Evolutionary conservation across 2,329 filamentous ascomycete genomes (phyloP), one percentile per base, ranked within the genome.

Genomic region (Colletotrichum karsti): DNA sequence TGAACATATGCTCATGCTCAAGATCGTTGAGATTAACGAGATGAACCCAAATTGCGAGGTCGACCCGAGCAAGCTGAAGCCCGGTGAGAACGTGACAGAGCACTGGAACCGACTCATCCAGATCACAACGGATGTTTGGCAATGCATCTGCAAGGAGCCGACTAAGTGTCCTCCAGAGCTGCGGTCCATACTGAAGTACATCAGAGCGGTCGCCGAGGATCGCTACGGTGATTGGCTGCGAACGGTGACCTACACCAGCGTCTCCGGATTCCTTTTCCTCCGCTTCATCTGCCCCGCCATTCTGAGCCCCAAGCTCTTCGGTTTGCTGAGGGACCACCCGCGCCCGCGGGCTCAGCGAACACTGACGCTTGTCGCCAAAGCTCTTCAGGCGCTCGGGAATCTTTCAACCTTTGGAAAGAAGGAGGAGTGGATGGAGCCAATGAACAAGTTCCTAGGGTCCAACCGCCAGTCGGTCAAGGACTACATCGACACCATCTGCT

Each of bases 361-460:
- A 0, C 86, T 98, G 59, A 98, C 95, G 0, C 86, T 98, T 55
- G 95, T 98, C 67, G 94, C 95, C 24, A 98, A 98, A 79, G 93
- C 93, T 1, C 83, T 98, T 8, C 95, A 98, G 80, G 95, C 94
- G 15, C 85, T 98, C 66, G 94, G 94, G 18, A 98, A 98, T 77
- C 87, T 98, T 80, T 93, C 93, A 2, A 94, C 90, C 0, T 98
- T 98, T 76, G 95, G 95, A 42, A 95, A 93, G 76, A 97, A 97
- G 77, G 95, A 98, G 79, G 90, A 92, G n/a, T 98, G 94, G 94
- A 98, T 98, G 95, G 95, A 97, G 80, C 94, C 94, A 0, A 98
- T 98, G 95, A 98, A 98, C 76, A 88, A 88, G 46, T 98, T 98
- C 74, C 83, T 98, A 39, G 87, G 85, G 8, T 85, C 89, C 1